phyloP scores from a whole-genome alignment of 2,329 filamentous ascomycete genomes.

The Didymella keratinophila region DNA sequence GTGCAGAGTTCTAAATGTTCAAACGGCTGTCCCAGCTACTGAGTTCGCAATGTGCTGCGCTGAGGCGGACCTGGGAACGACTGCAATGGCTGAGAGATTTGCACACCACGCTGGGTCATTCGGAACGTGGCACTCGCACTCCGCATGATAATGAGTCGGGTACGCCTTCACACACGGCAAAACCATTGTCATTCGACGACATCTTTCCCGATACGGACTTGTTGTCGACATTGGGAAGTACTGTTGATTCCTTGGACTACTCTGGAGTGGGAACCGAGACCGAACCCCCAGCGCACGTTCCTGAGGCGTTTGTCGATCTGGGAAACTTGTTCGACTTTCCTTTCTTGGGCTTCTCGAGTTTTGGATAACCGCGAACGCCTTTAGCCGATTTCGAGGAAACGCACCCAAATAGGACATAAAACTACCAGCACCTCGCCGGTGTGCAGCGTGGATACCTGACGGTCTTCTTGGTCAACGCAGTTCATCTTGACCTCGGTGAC shows the following conservation, averaged over 20 bases:
- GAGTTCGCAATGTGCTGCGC: neutral
- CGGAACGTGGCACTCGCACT: neutral
- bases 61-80: neutral
- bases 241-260: neutral
- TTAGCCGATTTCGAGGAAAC: neutral
- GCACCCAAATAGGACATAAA: neutral
- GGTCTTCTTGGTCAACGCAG: neutral
- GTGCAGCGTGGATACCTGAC: too few relatives aligned
- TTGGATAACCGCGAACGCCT: neutral
- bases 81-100: neutral
- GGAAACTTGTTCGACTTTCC: neutral
- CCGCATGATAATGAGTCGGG: neutral
- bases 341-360: neutral
- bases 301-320: neutral
- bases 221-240: neutral
- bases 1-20: neutral
- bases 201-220: neutral
- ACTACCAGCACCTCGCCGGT: too few relatives aligned
- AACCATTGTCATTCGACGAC: neutral
- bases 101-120: neutral
- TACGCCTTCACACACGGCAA: neutral
- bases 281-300: neutral
- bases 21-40: neutral
- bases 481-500: neutral
- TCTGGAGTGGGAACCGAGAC: neutral